phyloP scores from a whole-genome alignment of 208 protist species.

The Endotrypanum monterogeii region DNA sequence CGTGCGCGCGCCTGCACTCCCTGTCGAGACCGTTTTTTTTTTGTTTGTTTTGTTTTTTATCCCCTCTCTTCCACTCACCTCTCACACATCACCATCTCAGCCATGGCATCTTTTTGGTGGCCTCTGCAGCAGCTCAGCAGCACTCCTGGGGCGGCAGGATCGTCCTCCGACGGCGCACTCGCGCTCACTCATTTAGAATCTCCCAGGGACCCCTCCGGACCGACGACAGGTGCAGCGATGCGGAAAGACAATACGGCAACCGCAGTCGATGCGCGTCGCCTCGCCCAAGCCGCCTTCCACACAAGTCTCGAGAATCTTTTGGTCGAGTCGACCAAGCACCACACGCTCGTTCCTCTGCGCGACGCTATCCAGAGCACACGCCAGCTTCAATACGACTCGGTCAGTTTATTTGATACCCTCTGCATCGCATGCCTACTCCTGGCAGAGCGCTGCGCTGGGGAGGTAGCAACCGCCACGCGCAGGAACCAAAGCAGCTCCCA shows the following conservation, averaged over 20 bases:
- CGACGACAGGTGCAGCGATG: neutral
- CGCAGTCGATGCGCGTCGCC: conserved; percentile 15
- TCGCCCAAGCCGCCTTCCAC: conserved; percentile 42
- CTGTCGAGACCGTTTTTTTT: neutral
- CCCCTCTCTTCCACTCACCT: neutral
- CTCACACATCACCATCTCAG: neutral
- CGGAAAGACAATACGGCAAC: neutral
- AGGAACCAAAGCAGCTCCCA: neutral
- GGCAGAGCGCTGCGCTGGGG: conserved; percentile 19
- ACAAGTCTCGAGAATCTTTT: conserved; percentile 55
- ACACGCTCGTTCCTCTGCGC: conserved; percentile 42
- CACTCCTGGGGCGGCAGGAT: neutral
- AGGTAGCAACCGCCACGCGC: neutral
- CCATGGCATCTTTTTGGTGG: conserved; percentile 40
- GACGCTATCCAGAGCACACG: conserved; percentile 56
- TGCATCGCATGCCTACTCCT: conserved; percentile 52
- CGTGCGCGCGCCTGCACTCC: neutral
- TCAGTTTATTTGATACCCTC: conserved; percentile 59
- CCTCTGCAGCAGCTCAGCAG: conserved; percentile 4
- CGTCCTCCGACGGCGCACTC: neutral
- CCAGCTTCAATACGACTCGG: conserved; percentile 40
- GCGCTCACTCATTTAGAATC: neutral
- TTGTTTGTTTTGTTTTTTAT: neutral
- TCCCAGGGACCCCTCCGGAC: neutral
- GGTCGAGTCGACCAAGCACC: conserved; percentile 53